These are phyloP conservation scores for Vitis rupestris DNA, from an alignment of 164 flowering plant genomes.

Conservation along the genomic window DNA sequence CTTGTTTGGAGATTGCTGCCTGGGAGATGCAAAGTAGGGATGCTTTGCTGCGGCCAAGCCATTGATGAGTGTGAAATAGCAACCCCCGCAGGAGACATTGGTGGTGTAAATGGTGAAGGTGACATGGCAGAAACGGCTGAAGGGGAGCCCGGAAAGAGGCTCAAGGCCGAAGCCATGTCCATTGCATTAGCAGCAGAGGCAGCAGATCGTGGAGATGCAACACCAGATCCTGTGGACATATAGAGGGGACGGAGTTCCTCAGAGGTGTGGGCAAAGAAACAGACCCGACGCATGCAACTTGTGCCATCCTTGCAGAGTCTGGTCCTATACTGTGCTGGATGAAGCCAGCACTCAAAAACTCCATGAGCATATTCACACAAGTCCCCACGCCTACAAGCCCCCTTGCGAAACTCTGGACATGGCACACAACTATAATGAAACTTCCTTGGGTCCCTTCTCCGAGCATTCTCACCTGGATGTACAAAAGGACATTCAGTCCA, in stretches of 20 bases:
- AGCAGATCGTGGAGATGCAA: conserved; percentile 49
- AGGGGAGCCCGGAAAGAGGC: conserved; percentile 42
- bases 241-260: conserved; percentile 66
- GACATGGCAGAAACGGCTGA: conserved; percentile 24
- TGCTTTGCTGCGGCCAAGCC: conserved; percentile 43
- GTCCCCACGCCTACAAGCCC: conserved; percentile 59
- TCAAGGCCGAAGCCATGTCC: conserved; percentile 47
- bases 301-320: conserved; percentile 65
- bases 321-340: conserved; percentile 67
- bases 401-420: conserved; percentile 65
- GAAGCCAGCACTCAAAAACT: conserved; percentile 73
- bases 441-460: conserved; percentile 63
- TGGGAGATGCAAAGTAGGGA: conserved; percentile 27
- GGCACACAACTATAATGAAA: conserved; percentile 70
- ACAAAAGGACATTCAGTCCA: conserved; percentile 82
- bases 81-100: conserved; percentile 34
- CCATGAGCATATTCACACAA: conserved; percentile 73
- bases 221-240: conserved; percentile 53
- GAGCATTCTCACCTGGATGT: conserved; percentile 73
- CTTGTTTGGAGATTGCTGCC: conserved; percentile 36
- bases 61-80: conserved; percentile 23
- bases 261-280: conserved; percentile 60
- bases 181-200: conserved; percentile 26
- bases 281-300: conserved; percentile 45
- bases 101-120: conserved; percentile 33